A percentile compares a stretch with the other conserved stretches of the same genome.
Evolutionary conservation across 139 green algal species (phyloP).

Genomic region (Pleodorina starrii): DNA sequence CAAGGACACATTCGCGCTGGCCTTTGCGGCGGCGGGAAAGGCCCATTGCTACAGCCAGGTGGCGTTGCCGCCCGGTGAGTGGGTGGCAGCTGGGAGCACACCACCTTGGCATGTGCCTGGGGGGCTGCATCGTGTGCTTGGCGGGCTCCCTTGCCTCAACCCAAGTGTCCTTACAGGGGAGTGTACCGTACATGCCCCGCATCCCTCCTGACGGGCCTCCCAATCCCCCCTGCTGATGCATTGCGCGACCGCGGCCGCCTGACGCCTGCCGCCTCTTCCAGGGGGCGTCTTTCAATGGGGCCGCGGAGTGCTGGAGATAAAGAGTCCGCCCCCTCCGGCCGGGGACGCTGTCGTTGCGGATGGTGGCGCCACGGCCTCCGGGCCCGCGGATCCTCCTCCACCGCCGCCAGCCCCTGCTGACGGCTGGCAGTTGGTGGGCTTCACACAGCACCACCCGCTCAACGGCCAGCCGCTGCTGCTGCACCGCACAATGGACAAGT

Average conservation of each 20-base stretch:
- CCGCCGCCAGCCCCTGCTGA: neutral
- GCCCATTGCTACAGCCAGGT: slow-evolving; percentile 62
- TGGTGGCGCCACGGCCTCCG: neutral
- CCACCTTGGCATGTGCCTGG: too few species aligned
- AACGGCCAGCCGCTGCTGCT: slow-evolving; percentile 54
- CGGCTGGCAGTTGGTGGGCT: slow-evolving; percentile 64
- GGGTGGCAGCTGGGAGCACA: neutral
- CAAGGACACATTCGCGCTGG: slow-evolving; percentile 71
- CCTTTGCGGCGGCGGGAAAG: slow-evolving; percentile 70
- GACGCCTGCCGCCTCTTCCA: too few species aligned
- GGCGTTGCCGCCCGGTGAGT: slow-evolving; percentile 45
- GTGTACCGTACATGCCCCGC: too few species aligned
- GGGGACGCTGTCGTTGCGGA: too few species aligned
- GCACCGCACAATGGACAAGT: slow-evolving; percentile 68
- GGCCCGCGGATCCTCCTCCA: neutral
- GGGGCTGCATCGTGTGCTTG: too few species aligned
- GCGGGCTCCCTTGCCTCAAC: too few species aligned
- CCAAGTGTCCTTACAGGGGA: too few species aligned
- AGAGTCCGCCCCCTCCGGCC: neutral
- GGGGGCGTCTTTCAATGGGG: slow-evolving; percentile 42
- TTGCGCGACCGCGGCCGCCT: too few species aligned
- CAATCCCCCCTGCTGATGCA: too few species aligned
- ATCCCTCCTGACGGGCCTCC: too few species aligned
- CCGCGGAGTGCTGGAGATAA: slow-evolving; percentile 1
- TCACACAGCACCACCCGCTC: slow-evolving; percentile 57